Base-by-base conservation (phyloP, 2,329 filamentous ascomycete species). In the Pezicula radicicola region DNA sequence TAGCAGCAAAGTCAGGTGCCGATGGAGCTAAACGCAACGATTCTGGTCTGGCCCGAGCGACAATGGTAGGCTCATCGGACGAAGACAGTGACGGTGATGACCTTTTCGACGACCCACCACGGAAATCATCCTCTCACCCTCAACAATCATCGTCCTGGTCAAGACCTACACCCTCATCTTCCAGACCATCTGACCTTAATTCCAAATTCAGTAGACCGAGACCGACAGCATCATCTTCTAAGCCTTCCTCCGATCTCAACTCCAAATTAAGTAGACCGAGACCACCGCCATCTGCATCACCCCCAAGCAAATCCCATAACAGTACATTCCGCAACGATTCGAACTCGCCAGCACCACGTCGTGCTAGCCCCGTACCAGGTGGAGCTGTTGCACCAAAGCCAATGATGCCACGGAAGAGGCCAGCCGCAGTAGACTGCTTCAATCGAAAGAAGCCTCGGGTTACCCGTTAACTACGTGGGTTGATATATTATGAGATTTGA, bases 361-460 rank as follows among this genome's bases (percentile, higher is more conserved):
- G 15, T 27, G 42, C 6, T 27, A 33, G 10, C 25, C 49, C 7
- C 40, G 44, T 41, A 54, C 41, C 54, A 7, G 51, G 51, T 27
- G 50, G 56, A 6, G 55, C 52, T 21, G 52, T 48, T 2, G 40
- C 42, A 8, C 40, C 50, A 21, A 58, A 50, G 47, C 58, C 60
- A 9, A 55, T 59, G 54, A 56, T 59, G 46, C 55, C 54, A 2
- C 49, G 51, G 36, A 60, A 57, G 46, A 58, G 57, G 50, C 42
- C 57, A 28, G 51, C 25, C 25, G 25, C 55, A 16, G 60, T 63
- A 2, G 62, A 64, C 48, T 42, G 63, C 3, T 64, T 64, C 53
- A 61, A 63, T 46, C 57, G 60, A 21, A 60, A 58, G 45, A 58
- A 47, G 46, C 55, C 21, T 52, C 55, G 53, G 56, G 10, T 28